Evolutionary conservation across 2,329 filamentous ascomycete genomes (phyloP), one percentile per base, ranked within the genome.

Genomic region (Berkeleyomyces rouxiae): DNA sequence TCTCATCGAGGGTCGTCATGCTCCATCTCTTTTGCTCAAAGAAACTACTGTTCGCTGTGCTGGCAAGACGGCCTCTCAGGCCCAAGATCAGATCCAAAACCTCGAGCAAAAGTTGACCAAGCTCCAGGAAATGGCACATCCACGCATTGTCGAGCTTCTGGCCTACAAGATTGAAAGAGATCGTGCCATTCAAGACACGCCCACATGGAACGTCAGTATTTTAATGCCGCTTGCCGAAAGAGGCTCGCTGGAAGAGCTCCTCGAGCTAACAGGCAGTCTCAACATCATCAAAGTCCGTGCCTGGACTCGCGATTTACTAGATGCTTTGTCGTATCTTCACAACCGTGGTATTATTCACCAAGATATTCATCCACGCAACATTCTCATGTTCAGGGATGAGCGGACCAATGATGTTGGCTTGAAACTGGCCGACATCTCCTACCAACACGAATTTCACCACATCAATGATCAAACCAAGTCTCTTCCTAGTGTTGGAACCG

Each of bases 271-370:
- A 49, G 89, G 87, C 3, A 81, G 81, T 39, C 76, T 96, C 59
- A 82, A 86, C 49, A 81, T 88, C 60, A 82, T 82, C 66, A 91
- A 86, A 70, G 85, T 91, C 53, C 86, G 90, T 61, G 85, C 88
- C 33, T 97, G 90, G 86, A 93, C 90, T n/a, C 84, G 91, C 64
- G 90, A 96, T 69, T 78, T 99, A 16, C 80, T 99, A 36, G 90
- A 96, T 74, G 93, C 86, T 0, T 76, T 99, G 37, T 87, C 90
- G 64, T 95, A 87, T 71, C 82, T 95, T 61, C 92, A 97, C 73
- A 86, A 86, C 67, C 85, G 88, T 70, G 90, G 90, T 23, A 79
- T 96, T 63, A 78, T 89, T 33, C 93, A 97, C 72, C 87, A 88
- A 70, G 84, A 88, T 69, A 84, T 96, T 16, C 89, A 95, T 69